Percentiles rank a stretch among this genome's conserved stretches.
Evolutionary conservation across 2,329 filamentous ascomycete genomes (phyloP).

Genomic region (Penicillium frequentans): DNA sequence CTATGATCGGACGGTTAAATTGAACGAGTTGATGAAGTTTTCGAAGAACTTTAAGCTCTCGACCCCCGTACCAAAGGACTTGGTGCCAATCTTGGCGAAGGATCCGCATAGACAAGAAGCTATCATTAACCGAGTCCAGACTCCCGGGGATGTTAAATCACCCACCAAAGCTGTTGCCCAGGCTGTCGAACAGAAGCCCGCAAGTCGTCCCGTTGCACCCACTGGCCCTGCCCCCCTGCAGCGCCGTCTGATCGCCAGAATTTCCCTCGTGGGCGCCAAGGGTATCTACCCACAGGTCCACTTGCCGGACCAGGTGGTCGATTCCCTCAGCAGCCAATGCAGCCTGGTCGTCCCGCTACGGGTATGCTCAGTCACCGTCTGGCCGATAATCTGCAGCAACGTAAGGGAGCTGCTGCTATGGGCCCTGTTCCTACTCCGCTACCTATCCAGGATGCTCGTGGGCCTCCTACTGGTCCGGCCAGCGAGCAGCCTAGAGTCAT

Average conservation of each 20-base stretch:
- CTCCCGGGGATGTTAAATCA: conserved; percentile 64
- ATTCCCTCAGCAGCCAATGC: conserved; percentile 44
- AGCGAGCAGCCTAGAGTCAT: conserved; percentile 52
- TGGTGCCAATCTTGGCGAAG: conserved; percentile 94
- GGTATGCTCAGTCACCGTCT: conserved; percentile 53
- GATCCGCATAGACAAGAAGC: conserved; percentile 92
- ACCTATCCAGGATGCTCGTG: conserved; percentile 65
- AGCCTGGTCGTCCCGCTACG: conserved; percentile 42
- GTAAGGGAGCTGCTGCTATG: conserved; percentile 42
- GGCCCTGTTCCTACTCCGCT: conserved; percentile 54
- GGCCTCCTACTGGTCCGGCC: conserved; percentile 72
- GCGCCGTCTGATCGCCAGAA: conserved; percentile 49
- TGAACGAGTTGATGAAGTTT: conserved; percentile 95
- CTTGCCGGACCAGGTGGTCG: conserved; percentile 44
- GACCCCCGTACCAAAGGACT: conserved; percentile 85
- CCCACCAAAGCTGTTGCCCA: conserved; percentile 45
- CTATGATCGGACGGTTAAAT: conserved; percentile 83
- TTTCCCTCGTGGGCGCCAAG: conserved; percentile 48
- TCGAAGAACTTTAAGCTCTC: conserved; percentile 90
- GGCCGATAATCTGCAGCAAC: conserved; percentile 53
- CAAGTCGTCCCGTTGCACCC: conserved; percentile 47
- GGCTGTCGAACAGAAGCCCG: conserved; percentile 55
- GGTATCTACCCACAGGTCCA: conserved; percentile 48
- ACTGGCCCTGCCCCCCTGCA: conserved; percentile 36
- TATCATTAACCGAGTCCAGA: conserved; percentile 84